These are phyloP conservation scores for Antitrichia curtipendula DNA, from an alignment of 225 moss, liverwort and hornwort genomes.

Conservation along the genomic window DNA sequence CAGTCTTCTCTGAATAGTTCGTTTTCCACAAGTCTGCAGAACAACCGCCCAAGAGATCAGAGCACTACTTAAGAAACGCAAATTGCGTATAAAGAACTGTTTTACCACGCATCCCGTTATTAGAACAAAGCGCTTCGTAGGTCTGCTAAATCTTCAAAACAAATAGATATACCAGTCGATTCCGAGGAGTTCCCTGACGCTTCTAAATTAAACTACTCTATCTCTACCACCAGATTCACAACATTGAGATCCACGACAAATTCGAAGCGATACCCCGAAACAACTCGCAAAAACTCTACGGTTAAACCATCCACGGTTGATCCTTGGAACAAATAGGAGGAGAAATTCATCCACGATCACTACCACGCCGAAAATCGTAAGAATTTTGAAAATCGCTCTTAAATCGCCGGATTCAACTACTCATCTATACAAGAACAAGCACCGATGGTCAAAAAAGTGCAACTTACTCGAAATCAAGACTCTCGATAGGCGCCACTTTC, in stretches of 20 bases:
- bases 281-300: not conserved
- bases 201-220: not conserved
- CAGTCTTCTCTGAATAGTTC: slow-evolving; percentile 84
- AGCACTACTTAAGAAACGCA: not conserved
- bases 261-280: not conserved
- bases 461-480: slow-evolving; percentile 86
- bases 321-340: not conserved
- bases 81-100: not conserved
- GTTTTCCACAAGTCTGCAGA: slow-evolving; percentile 80
- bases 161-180: not conserved
- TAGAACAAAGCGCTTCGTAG: not conserved
- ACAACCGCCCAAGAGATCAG: not conserved
- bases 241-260: not conserved
- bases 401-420: not conserved
- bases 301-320: not conserved
- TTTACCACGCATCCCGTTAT: not conserved
- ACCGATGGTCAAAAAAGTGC: not conserved
- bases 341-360: not conserved
- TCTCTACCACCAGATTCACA: not conserved
- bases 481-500: slow-evolving; percentile 47
- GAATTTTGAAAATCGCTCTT: not conserved
- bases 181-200: not conserved
- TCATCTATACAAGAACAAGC: not conserved
- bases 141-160: not conserved
- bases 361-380: not conserved